Evolutionary conservation across 306 rosid species (phyloP).

Genomic region (Vigna hirtella): DNA sequence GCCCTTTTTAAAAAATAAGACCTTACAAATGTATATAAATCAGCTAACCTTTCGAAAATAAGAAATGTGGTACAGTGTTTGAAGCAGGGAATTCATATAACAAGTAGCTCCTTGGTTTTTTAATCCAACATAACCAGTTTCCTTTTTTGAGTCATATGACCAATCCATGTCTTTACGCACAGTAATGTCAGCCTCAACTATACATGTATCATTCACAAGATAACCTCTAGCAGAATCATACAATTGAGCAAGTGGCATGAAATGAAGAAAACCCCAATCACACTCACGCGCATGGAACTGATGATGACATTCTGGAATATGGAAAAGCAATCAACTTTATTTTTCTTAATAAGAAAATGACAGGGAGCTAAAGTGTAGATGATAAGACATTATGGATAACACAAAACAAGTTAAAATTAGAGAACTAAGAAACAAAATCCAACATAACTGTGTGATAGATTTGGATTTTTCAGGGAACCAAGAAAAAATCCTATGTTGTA

Average conservation of each 20-base stretch:
- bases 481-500: too few species aligned
- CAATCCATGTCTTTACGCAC: constrained; percentile 86
- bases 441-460: background rate
- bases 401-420: background rate
- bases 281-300: constrained; percentile 91
- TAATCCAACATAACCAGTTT: constrained; percentile 93
- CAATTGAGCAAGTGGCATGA: constrained; percentile 88
- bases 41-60: constrained; percentile 84
- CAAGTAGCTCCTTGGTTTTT: constrained; percentile 99
- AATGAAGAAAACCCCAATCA: constrained; percentile 92
- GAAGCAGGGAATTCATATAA: constrained; percentile 98
- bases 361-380: background rate
- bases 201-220: constrained; percentile 72
- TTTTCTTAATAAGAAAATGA: constrained; percentile 14
- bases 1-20: constrained; percentile 9
- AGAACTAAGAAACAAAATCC: background rate
- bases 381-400: background rate
- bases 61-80: constrained; percentile 90
- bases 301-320: constrained; percentile 77
- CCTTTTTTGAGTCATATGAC: constrained; percentile 92
- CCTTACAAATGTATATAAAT: background rate
- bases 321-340: constrained; percentile 39
- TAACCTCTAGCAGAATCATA: constrained; percentile 82
- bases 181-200: constrained; percentile 88
- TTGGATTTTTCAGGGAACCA: too few species aligned